Evolutionary conservation across 2,329 filamentous ascomycete species (phyloP), one percentile per base, ranked within the genome.

Genomic region (Fusarium virguliforme): DNA sequence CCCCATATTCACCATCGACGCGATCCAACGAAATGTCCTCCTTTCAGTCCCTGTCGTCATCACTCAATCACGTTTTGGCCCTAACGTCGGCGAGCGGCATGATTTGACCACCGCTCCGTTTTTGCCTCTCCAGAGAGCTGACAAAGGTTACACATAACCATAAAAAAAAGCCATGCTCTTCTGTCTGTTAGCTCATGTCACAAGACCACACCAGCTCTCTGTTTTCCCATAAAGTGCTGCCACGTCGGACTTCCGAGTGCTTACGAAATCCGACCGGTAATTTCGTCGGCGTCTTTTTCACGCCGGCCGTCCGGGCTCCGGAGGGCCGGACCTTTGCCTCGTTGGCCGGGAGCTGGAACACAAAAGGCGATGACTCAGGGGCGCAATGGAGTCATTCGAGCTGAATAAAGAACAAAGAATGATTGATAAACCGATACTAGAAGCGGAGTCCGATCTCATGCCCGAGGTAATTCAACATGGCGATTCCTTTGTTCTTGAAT

Each of bases 31-130:
- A 60, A 5, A 13, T 34, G 32, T 38, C 26, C 30, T 51, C 28
- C 40, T 13, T 26, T 35, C 26, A 6, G 43, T 43, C 46, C 54
- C 57, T 72, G 68, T 66, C 68, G 62, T 72, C 66, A 72, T 72
- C 62, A 62, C 56, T 61, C 38, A 59, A 62, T 56, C 60, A 43
- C 53, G 53, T 67, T 65, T 40, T 51, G 22, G 54, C 37, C 59
- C 38, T 32, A 24, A 28, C 18, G n/a, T n/a, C 48, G 46, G 34
- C 46, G 37, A 37, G 40, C 53, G 32, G 57, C 57, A 54, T 15
- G 26, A 55, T 34, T 38, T 43, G 28, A 55, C 41, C 48, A 35
- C 58, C 43, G 48, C 46, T 28, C 22, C 28, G 32, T n/a, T n/a
- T 48, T 48, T 30, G 54, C 26, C 37, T 28, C 54, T 24, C 9